phyloP scores from a whole-genome alignment of 345 rosid genomes.

The Rhodamnia argentea region DNA sequence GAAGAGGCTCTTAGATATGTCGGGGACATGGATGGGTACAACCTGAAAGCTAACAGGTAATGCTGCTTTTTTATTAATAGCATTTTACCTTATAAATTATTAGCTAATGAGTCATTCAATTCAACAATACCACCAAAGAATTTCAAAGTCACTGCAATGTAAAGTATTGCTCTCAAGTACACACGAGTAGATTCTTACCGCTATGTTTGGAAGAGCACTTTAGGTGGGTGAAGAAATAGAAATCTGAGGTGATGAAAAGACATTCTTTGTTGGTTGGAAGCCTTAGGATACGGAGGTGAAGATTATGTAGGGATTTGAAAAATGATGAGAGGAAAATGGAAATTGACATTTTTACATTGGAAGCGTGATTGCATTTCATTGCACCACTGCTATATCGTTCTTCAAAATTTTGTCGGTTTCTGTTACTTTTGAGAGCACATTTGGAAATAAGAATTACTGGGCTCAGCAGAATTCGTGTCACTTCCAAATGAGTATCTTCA shows the following conservation, averaged over 20 bases:
- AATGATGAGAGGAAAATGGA: background rate
- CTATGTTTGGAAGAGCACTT: background rate
- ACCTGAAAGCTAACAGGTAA: background rate
- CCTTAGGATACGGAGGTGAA: background rate
- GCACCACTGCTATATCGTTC: too few relatives aligned
- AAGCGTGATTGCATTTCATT: background rate
- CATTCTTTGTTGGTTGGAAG: background rate
- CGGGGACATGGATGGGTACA: accelerated
- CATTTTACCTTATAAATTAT: background rate
- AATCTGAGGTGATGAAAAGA: background rate
- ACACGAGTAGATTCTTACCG: background rate
- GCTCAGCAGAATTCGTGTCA: too few relatives aligned
- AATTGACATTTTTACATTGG: background rate
- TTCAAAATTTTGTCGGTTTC: too few relatives aligned
- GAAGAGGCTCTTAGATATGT: background rate
- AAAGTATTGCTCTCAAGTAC: background rate
- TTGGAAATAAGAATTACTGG: too few relatives aligned
- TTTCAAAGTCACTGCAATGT: background rate
- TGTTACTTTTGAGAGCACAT: too few relatives aligned
- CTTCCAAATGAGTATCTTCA: too few relatives aligned
- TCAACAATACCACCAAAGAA: background rate
- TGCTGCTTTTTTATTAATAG: background rate
- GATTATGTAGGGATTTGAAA: background rate
- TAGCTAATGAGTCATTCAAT: background rate
- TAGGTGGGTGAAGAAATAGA: background rate